Base-by-base conservation (phyloP, 2,329 filamentous ascomycete genomes). In the Neurospora sp. region DNA sequence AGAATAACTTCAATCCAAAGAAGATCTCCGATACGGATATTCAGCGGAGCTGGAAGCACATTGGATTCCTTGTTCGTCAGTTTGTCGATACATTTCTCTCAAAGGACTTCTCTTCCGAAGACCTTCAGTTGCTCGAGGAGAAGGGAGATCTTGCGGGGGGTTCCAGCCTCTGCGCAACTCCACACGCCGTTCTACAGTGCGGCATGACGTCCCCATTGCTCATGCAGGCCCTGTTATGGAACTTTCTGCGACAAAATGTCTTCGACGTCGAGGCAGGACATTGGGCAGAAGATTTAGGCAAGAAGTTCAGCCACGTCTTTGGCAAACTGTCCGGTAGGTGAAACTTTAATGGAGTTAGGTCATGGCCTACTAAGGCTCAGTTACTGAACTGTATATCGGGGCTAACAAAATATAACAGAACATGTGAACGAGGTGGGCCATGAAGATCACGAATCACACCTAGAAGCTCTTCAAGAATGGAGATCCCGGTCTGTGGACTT, bases 11-110 rank as follows among this genome's bases (percentile, higher is more conserved):
- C 52, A 67, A 33, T 38, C 15, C 11, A 17, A 46, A 66, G 15
- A 73, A 62, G 23, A 38, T 71, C 3, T 72, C 72, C 1, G 74
- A 75, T 13, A 67, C 69, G 0, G 71, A 73, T 2, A 38, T 75
- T 28, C 68, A 66, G 5, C 6, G 28, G 4, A 46, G 69, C 1
- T 73, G 72, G 66, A 68, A 68, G 4, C 10, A 3, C 0, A 28
- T 75, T 38, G 46, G 33, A 1, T 73, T 72, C 42, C 67, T 68
- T 1, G 67, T 75, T 13, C 39, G 68, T 1, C 73, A 75, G 17
- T 73, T 75, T 23, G 66, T 72, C 38, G 17, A 69, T n/a, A 68
- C 62, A 0, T 43, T 66, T 36, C 11, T 71, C 0, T 13, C 13
- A 10, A 66, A 38, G 19, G 40, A 67, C 5, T 28, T 68, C 17